Evolutionary conservation across 805 yeast species (phyloP), one percentile per base, ranked within the genome.

Genomic region (Candida boidinii): DNA sequence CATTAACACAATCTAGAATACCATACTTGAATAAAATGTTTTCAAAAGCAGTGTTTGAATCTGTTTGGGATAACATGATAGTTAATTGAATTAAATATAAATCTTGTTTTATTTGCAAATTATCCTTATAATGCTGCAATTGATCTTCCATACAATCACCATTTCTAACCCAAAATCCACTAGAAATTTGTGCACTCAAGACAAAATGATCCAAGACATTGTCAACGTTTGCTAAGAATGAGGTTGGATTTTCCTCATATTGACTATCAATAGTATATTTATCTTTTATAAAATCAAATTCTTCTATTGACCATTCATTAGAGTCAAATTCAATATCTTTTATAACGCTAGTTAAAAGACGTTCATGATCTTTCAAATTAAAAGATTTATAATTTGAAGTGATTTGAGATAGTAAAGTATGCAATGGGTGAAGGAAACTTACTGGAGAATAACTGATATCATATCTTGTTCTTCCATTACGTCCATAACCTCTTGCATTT

Each of bases 141-240:
- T 55, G 55, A 21, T 43, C 31, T 9, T 35, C n/a, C 2, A 48
- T 52, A 13, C 42, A 63, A 33, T 60, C 47, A 15, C 92, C 92
- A 46, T 81, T 81, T 56, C 90, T 68, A 3, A 81, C 69, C 92
- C 92, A 81, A 39, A 71, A 73, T 1, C 82, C 82, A 2, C 70
- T 58, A 22, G 67, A 68, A 3, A 79, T 70, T 45, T 81, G 90
- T 4, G 77, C 56, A 14, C 71, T 66, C 20, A 79, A 56, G 1
- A 78, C 86, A 21, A 76, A 58, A 12, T 79, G 68, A 49, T 81
- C 65, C 30, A 81, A 50, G 0, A 80, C 66, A 32, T 68, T 60
- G 49, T 79, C 86, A 0, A 81, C 63, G 13, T n/a, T n/a, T n/a
- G n/a, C n/a, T n/a, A n/a, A n/a, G n/a, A n/a, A n/a, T n/a, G n/a